Evolutionary conservation across 371 early-diverging fungal genomes (phyloP), one percentile per base, ranked within the genome.

Genomic region (Massospora cicadina): DNA sequence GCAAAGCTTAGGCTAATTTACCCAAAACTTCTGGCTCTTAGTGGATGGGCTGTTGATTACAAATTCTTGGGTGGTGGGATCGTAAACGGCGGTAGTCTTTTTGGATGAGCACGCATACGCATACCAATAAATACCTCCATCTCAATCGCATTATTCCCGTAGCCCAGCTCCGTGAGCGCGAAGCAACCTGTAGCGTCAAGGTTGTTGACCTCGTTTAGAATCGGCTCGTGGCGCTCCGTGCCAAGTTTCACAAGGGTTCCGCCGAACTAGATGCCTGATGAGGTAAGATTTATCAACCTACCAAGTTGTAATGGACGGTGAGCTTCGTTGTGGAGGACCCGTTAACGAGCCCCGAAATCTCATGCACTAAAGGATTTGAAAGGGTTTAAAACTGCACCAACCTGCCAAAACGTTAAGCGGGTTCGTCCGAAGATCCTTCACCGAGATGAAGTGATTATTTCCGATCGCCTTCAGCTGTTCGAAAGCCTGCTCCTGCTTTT

Each of bases 91-190:
- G 13, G 81, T 81, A 2, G 84, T 83, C 56, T 25, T 30, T 57
- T 57, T 2, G 5, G 28, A 57, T 5, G 28, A 57, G 28, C 5
- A 5, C 10, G 28, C 5, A 57, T 26, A 57, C 28, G 57, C 69
- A 5, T 57, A 10, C n/a, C n/a, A n/a, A 57, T 26, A 57, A 21
- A 29, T 59, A 59, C 60, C 60, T 84, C 81, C 86, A 87, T 83
- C 68, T 87, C 86, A 30, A 85, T 72, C 56, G 85, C 86, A 63
- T 86, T 86, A 70, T 85, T 86, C 21, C 86, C 88, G 66, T 79
- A 87, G 10, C 86, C 86, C 54, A 85, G 66, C 73, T 86, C 86
- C 54, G 86, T 86, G 65, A 86, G 66, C 13, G 72, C 83, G 68
- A 86, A 86, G 72, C 86, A 86, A 27, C 88, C 88, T 60, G 82